Conservation (phyloP, 2,329 filamentous ascomycete species). For the Aureobasidium mangrovei region DNA sequence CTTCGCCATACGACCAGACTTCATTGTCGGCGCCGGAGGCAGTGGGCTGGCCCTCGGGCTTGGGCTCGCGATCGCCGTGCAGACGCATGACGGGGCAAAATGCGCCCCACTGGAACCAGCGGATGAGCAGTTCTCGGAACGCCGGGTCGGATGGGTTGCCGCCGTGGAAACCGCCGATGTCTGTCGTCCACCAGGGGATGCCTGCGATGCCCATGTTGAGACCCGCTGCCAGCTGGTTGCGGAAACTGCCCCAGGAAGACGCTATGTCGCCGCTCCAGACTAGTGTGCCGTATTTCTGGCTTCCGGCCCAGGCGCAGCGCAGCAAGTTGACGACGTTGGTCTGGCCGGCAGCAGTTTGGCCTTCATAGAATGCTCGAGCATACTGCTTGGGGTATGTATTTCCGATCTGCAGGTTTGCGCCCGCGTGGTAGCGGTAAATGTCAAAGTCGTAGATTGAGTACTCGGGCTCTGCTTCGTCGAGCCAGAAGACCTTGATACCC, state of each 20-base stretch:
- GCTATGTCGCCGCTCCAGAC: conserved; percentile 63
- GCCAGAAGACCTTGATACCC: conserved; percentile 58
- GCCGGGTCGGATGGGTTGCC: conserved; percentile 47
- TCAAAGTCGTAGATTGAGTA: conserved; percentile 59
- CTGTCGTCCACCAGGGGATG: conserved; percentile 61
- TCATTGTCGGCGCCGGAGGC: conserved; percentile 49
- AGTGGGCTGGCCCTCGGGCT: conserved; percentile 34
- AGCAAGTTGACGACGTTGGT: conserved; percentile 51
- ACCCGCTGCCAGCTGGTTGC: conserved; percentile 53
- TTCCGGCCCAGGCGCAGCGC: conserved; percentile 49
- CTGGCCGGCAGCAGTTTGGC: conserved; percentile 45
- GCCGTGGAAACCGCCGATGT: conserved; percentile 62
- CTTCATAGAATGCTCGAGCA: conserved; percentile 52
- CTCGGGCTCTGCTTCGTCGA: conserved; percentile 62
- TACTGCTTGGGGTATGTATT: conserved; percentile 55
- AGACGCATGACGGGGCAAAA: conserved; percentile 61
- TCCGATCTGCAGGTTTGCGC: conserved; percentile 47
- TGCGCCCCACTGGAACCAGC: conserved; percentile 63
- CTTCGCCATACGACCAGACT: conserved; percentile 57
- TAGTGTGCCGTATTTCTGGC: conserved; percentile 55
- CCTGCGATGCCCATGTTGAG: conserved; percentile 58
- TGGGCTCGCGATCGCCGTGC: conserved; percentile 57
- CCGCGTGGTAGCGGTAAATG: conserved; percentile 52
- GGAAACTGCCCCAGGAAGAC: conserved; percentile 51
- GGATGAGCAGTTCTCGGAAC: conserved; percentile 55